phyloP scores from a whole-genome alignment of 768 basidiomycete genomes.

The Lentinula detonsa region DNA sequence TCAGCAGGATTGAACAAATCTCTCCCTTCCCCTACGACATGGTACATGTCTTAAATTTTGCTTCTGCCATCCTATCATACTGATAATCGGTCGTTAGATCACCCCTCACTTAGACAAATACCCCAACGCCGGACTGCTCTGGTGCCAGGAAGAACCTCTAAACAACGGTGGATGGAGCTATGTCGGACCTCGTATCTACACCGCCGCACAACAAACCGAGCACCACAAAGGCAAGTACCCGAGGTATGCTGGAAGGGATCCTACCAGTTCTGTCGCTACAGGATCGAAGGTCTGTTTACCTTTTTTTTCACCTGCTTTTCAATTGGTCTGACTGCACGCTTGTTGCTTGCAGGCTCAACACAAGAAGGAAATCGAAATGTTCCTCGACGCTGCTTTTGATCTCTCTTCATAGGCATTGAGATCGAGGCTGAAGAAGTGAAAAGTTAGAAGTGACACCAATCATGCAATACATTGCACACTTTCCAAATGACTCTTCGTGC shows the following conservation, averaged over 20 bases:
- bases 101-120: conserved; percentile 95
- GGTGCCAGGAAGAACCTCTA: conserved; percentile 97
- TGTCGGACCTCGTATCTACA: conserved; percentile 87
- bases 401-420: conserved; percentile 12
- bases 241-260: conserved; percentile 86
- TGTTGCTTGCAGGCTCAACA: conserved; percentile 52
- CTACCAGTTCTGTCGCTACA: conserved; percentile 88
- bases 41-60: conserved; percentile 32
- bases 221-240: conserved; percentile 92
- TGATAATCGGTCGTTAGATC: conserved; percentile 38
- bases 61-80: not conserved
- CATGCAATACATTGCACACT: too few relatives aligned
- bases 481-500: too few relatives aligned
- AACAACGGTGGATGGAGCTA: conserved; percentile 99
- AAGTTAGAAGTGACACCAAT: not conserved
- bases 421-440: not conserved
- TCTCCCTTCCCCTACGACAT: conserved; percentile 98
- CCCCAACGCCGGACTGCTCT: conserved; percentile 88
- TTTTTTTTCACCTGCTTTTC: not conserved
- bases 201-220: conserved; percentile 85
- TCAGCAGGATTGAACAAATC: conserved; percentile 91
- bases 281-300: conserved; percentile 68
- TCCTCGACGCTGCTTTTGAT: conserved; percentile 59
- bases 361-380: conserved; percentile 85
- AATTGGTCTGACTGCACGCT: conserved; percentile 13